phyloP scores from a whole-genome alignment of 345 rosid species.

The Aquilaria malaccensis region DNA sequence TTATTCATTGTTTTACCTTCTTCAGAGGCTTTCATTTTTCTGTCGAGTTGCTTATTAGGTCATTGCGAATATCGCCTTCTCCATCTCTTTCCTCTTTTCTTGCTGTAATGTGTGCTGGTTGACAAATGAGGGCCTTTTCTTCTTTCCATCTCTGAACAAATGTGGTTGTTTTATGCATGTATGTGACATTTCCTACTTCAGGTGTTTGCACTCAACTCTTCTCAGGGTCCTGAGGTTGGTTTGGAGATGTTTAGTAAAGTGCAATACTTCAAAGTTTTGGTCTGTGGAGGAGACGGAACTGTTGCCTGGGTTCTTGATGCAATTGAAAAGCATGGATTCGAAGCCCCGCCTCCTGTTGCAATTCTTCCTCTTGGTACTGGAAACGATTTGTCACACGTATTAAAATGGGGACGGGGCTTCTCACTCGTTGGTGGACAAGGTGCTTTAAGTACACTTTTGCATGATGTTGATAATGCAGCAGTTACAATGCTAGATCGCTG shows the following conservation, averaged over 20 bases:
- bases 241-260: slow-evolving; percentile 53
- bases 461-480: slow-evolving; percentile 72
- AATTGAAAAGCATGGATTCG: slow-evolving; percentile 62
- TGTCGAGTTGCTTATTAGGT: too few relatives aligned
- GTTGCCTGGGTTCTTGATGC: slow-evolving; percentile 82
- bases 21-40: background rate
- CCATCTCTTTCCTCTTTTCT: too few relatives aligned
- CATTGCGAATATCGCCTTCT: too few relatives aligned
- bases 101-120: too few relatives aligned
- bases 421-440: slow-evolving; percentile 59
- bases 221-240: slow-evolving; percentile 75
- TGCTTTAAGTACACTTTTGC: slow-evolving; percentile 54
- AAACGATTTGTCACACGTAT: slow-evolving; percentile 74
- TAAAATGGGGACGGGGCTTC: slow-evolving; percentile 83
- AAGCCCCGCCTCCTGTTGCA: slow-evolving; percentile 81
- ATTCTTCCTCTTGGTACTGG: slow-evolving; percentile 88
- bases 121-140: too few relatives aligned
- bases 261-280: slow-evolving; percentile 65
- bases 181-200: slow-evolving; percentile 22
- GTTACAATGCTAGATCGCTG: slow-evolving; percentile 83
- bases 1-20: background rate
- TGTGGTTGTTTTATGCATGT: background rate
- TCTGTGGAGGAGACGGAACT: slow-evolving; percentile 89
- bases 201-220: slow-evolving; percentile 69
- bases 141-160: too few relatives aligned